Evolutionary conservation across 352 stramenopile species (phyloP).

Genomic region (Globisporangium carolinianum): DNA sequence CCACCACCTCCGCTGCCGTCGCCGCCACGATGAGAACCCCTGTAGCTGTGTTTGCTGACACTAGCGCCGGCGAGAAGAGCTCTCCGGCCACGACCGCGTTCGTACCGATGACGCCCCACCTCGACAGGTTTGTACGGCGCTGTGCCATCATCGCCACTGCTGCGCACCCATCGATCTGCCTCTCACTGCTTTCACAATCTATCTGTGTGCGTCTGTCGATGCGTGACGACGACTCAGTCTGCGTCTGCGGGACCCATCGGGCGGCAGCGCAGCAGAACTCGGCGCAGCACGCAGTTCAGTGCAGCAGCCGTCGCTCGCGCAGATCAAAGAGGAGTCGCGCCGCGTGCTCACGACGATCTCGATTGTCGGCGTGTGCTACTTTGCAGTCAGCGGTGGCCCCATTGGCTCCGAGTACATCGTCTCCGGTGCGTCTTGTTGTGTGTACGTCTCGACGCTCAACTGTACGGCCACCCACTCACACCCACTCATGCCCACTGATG

Average conservation of each 20-base stretch:
- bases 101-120: constrained; percentile 23
- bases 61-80: background rate
- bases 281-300: constrained; percentile 19
- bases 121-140: constrained; percentile 20
- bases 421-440: constrained; percentile 18
- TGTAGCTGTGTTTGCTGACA: no score
- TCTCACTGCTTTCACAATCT: background rate
- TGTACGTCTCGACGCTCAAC: background rate
- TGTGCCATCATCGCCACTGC: background rate
- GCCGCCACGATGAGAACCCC: no score
- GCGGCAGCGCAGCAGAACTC: constrained; percentile 25
- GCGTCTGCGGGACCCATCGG: constrained; percentile 20
- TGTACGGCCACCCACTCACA: background rate
- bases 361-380: constrained; percentile 53
- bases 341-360: constrained; percentile 52
- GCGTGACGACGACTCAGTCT: background rate
- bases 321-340: constrained; percentile 33
- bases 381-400: constrained; percentile 35
- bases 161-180: constrained; percentile 6
- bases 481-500: no score
- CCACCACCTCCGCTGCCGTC: no score
- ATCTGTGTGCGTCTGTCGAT: constrained; percentile 16
- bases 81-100: constrained; percentile 9
- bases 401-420: constrained; percentile 39
- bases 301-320: constrained; percentile 21